phyloP scores from a whole-genome alignment of 805 yeast genomes.

The Lachancea fermentati region DNA sequence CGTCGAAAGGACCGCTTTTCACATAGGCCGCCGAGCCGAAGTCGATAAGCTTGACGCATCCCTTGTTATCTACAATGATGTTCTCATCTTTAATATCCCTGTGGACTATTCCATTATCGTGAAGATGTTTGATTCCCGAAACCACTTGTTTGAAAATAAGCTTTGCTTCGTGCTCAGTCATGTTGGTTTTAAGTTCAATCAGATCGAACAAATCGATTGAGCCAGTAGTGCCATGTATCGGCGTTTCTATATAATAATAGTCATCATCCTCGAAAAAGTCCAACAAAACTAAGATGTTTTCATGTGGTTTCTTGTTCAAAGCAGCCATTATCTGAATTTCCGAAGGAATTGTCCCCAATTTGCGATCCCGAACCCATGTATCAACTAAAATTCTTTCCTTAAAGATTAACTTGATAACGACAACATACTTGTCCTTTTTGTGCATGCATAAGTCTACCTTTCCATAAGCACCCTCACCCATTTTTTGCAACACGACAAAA shows the following conservation, averaged over 20 bases:
- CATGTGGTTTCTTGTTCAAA: conserved; percentile 73
- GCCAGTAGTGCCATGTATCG: conserved; percentile 83
- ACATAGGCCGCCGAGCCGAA: conserved; percentile 93
- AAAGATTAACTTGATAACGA: conserved; percentile 82
- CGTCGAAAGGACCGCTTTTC: conserved; percentile 91
- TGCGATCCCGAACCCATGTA: conserved; percentile 93
- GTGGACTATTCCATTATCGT: conserved; percentile 81
- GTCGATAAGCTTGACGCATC: conserved; percentile 80
- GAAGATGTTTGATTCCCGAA: conserved; percentile 75
- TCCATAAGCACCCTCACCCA: conserved; percentile 98
- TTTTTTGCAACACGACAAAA: conserved; percentile 61
- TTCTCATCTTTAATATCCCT: conserved; percentile 95
- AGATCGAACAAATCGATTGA: conserved; percentile 90
- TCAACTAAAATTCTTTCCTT: conserved; percentile 92
- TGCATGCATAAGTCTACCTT: conserved; percentile 79
- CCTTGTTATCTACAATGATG: conserved; percentile 77
- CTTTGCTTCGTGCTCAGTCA: conserved; percentile 75
- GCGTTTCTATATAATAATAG: conserved; percentile 86
- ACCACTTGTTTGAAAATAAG: conserved; percentile 74
- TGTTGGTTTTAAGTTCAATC: conserved; percentile 77
- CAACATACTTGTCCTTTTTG: conserved; percentile 55
- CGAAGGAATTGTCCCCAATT: conserved; percentile 89
- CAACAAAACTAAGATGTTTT: conserved; percentile 74
- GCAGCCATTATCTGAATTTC: conserved; percentile 91
- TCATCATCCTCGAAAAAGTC: conserved; percentile 92